Percentiles rank a stretch among this genome's conserved stretches.
Conservation (phyloP, 371 early-diverging fungal genomes). For the Actinomortierella wolfii region DNA sequence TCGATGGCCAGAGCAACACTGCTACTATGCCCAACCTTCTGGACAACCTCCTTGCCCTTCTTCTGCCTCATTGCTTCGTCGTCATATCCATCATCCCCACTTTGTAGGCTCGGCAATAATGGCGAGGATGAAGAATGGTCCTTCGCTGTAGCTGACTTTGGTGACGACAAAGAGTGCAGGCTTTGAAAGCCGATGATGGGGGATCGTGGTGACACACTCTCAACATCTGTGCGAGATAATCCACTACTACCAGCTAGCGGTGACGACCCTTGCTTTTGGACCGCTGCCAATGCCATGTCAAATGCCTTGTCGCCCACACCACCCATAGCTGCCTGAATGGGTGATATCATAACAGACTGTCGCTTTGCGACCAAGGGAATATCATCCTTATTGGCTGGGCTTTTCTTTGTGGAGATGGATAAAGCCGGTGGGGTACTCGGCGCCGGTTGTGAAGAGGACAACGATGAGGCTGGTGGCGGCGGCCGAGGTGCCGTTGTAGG, state of each 20-base stretch:
- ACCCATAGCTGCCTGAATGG: conserved; percentile 19
- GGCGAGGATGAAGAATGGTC: background rate
- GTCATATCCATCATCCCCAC: background rate
- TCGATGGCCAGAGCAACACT: conserved; percentile 9
- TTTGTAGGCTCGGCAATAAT: background rate
- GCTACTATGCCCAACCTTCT: background rate
- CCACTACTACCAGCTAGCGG: background rate
- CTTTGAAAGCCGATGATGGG: too few species aligned
- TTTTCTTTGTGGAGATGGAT: background rate
- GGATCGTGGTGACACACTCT: too few species aligned
- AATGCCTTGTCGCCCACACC: conserved; percentile 13
- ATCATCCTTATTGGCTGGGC: background rate
- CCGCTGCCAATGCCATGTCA: conserved; percentile 18
- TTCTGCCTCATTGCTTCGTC: background rate
- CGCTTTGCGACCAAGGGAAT: conserved; percentile 11
- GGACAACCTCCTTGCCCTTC: background rate
- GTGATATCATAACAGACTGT: conserved; percentile 17
- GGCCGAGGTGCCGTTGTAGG: background rate
- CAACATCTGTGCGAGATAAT: background rate
- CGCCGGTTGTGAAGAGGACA: background rate
- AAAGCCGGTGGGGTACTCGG: background rate
- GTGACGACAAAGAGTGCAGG: background rate
- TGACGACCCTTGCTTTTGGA: background rate
- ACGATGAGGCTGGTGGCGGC: background rate
- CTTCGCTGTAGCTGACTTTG: background rate